A percentile compares a stretch with the other conserved stretches of the same genome.
Conservation (phyloP, 2,329 filamentous ascomycete species). For the Paracoccidioides lutzii region DNA sequence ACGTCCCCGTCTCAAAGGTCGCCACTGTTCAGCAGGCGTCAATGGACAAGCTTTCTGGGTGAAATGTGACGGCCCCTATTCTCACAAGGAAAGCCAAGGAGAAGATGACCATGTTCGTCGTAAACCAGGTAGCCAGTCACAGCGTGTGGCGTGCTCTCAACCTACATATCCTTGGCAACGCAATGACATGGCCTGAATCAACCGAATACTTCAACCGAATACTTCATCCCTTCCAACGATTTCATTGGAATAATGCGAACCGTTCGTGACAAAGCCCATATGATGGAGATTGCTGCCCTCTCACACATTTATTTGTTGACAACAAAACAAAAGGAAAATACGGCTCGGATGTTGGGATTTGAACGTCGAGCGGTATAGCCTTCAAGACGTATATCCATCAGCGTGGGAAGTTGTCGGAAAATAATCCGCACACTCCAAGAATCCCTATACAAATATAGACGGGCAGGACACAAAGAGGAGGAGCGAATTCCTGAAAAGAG, state of each 20-base stretch:
- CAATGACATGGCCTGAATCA: neutral
- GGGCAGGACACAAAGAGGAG: no score
- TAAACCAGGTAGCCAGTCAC: neutral
- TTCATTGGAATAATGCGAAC: neutral
- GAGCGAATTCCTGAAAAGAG: no score
- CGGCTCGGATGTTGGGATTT: no score
- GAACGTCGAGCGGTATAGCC: no score
- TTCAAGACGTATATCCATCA: no score
- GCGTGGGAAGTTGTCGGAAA: no score
- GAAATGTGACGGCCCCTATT: neutral
- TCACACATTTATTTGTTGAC: neutral
- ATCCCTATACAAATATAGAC: no score
- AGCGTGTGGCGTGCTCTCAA: neutral
- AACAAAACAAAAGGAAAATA: no score
- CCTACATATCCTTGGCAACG: neutral
- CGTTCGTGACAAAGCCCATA: neutral
- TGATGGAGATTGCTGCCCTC: neutral
- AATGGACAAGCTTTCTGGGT: neutral
- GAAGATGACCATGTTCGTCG: neutral
- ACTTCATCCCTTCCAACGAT: neutral
- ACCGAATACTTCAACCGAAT: constrained; percentile 1
- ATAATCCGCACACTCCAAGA: no score
- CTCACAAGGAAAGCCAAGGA: neutral
- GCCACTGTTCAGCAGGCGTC: neutral
- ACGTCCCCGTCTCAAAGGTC: neutral